Evolutionary conservation across 331 rosid genomes (phyloP).

Genomic region (Malus hybrid): DNA sequence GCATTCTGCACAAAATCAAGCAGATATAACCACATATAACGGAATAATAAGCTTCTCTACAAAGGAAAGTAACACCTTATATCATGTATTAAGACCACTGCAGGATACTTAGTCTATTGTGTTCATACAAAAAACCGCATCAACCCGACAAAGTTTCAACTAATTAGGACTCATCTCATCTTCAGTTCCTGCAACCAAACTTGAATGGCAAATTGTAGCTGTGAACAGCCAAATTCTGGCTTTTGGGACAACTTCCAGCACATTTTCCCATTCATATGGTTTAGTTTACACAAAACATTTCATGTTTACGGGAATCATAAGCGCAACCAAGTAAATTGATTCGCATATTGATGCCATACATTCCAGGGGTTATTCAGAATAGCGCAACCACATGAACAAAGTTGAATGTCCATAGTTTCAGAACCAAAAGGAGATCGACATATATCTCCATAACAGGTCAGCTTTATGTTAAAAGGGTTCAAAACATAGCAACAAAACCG

Average conservation of each 20-base stretch:
- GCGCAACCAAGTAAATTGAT: not conserved
- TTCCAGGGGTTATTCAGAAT: not conserved
- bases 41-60: not conserved
- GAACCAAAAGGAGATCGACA: not conserved
- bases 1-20: conserved; percentile 60
- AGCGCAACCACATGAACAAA: not conserved
- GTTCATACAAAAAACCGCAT: not conserved
- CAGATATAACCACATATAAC: not conserved
- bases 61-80: not conserved
- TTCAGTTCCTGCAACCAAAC: not conserved
- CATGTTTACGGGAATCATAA: not conserved
- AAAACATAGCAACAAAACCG: not conserved
- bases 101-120: not conserved
- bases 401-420: not conserved
- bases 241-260: not conserved
- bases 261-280: not conserved
- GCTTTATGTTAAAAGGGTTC: not conserved
- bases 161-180: not conserved
- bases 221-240: not conserved
- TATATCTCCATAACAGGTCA: not conserved
- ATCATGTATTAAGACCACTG: not conserved
- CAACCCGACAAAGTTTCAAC: not conserved
- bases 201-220: not conserved
- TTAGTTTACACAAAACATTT: not conserved
- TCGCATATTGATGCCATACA: not conserved